Base-by-base conservation (phyloP, 306 rosid species). In the Cucumis hystrix region DNA sequence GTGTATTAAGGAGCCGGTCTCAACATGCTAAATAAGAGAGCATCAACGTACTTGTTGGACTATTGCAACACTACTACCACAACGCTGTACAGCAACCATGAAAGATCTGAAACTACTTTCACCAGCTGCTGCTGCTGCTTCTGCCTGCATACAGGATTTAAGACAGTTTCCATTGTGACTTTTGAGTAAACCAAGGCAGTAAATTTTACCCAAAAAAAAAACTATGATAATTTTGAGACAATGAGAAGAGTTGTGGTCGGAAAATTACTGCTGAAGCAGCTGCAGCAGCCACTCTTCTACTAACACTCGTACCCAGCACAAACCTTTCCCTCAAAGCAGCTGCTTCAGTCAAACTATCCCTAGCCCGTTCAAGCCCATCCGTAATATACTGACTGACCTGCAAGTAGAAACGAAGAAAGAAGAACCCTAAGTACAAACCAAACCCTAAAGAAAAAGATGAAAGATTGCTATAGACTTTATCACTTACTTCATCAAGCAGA, bases 51-150 rank as follows among this genome's bases (percentile, higher is more conserved):
- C 99, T 85, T 96, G 99, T 82, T 96, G 99, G 81, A 96, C 92
- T 82, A 96, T 86, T 75, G 97, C 99, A 84, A 96, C 99, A 84
- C 99, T 96, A 83, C 98, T 96, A 80, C 98, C 99, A 62, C 98
- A 92, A 67, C 99, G 98, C 81, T 92, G 99, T 82, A 96, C 98
- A 70, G 99, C 88, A 85, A 96, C 97, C 99, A 96, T 96, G 91
- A 92, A 96, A 77, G 99, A 92, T 86, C 96, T 91, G 86, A 96
- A 96, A 86, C 99, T 96, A 88, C 98, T 89, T 88, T 96, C 99
- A 73, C 99, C 99, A 79, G 99, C 99, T 68, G 97, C 96, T 52
- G 99, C 99, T 2, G 99, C 99, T 0, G 99, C 98, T 87, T 96
- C 99, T 58, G 98, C 99, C 99, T 96, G 86, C 83, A 79, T 58